Conservation (phyloP, 1,139 yeast species). For the Zhuliangozyma blackwelliae region DNA sequence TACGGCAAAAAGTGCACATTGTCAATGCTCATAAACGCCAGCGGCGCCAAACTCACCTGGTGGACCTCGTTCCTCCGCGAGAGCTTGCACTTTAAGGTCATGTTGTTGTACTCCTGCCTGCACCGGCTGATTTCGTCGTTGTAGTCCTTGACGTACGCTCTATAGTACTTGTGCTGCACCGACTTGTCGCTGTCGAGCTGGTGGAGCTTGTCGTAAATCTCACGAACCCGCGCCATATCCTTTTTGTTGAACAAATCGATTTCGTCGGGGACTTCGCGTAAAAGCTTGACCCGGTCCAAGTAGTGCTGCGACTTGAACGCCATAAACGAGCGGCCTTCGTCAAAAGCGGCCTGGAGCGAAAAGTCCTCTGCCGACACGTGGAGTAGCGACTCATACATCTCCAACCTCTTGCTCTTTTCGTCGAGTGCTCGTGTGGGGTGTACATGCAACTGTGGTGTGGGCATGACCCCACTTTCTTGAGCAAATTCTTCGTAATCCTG, state of each 20-base stretch:
- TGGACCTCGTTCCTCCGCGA: slow-evolving; percentile 30
- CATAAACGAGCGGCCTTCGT: slow-evolving; percentile 33
- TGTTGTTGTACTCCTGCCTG: slow-evolving; percentile 36
- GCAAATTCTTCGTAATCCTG: not conserved
- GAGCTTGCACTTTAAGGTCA: slow-evolving; percentile 31
- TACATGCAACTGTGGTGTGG: not conserved
- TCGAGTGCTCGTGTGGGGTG: not conserved
- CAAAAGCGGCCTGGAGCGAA: slow-evolving; percentile 33
- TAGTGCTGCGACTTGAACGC: slow-evolving; percentile 34
- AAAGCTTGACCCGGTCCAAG: slow-evolving; percentile 30
- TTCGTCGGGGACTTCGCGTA: slow-evolving; percentile 37
- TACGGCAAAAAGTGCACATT: slow-evolving; percentile 33
- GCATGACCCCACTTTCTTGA: not conserved
- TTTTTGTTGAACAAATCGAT: slow-evolving; percentile 30
- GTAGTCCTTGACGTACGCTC: slow-evolving; percentile 27
- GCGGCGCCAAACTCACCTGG: slow-evolving; percentile 17
- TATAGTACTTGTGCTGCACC: slow-evolving; percentile 37
- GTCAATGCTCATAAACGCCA: not conserved
- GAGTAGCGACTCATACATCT: slow-evolving; percentile 17
- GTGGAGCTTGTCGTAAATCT: slow-evolving; percentile 27
- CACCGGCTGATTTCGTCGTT: slow-evolving; percentile 31
- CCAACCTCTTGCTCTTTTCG: not conserved
- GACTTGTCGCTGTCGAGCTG: slow-evolving; percentile 36
- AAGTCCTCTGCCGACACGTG: slow-evolving; percentile 40
- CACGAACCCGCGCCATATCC: slow-evolving; percentile 26